Percentiles rank a stretch among this genome's conserved stretches.
phyloP scores from a whole-genome alignment of 1,139 yeast species.

The Arxiozyma slooffiae region DNA sequence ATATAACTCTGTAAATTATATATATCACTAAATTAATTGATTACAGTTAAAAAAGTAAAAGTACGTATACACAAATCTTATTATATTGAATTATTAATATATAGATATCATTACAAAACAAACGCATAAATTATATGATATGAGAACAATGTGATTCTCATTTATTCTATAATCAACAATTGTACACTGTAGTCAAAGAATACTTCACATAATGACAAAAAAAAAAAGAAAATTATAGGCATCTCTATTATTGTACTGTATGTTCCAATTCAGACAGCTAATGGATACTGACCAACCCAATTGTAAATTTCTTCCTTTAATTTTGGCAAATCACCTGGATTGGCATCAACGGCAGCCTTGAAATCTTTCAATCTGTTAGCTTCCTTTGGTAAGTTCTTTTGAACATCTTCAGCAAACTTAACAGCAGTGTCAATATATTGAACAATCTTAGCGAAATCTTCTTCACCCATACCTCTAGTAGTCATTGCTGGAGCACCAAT shows the following conservation, averaged over 20 bases:
- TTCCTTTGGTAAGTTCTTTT: conserved; percentile 65
- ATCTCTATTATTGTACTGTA: too few relatives aligned
- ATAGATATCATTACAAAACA: not conserved
- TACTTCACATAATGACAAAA: too few relatives aligned
- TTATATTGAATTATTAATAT: not conserved
- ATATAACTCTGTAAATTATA: too few relatives aligned
- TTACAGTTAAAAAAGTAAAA: too few relatives aligned
- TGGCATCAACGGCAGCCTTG: conserved; percentile 66
- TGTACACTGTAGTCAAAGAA: too few relatives aligned
- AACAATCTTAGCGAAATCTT: conserved; percentile 76
- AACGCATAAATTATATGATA: not conserved
- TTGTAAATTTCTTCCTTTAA: conserved; percentile 71
- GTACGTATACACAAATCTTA: too few relatives aligned
- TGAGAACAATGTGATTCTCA: too few relatives aligned
- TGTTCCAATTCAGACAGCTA: too few relatives aligned
- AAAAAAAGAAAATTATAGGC: too few relatives aligned
- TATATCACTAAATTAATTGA: too few relatives aligned
- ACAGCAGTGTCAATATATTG: conserved; percentile 78
- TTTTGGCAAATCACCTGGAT: conserved; percentile 54
- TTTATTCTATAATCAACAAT: too few relatives aligned
- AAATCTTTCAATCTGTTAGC: conserved; percentile 92
- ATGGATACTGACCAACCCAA: conserved; percentile 94
- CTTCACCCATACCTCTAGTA: conserved; percentile 87
- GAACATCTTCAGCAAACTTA: conserved; percentile 65
- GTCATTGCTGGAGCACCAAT: conserved; percentile 99